Evolutionary conservation across 768 basidiomycete genomes (phyloP), one percentile per base, ranked within the genome.

Genomic region (Termitomyces sp.): DNA sequence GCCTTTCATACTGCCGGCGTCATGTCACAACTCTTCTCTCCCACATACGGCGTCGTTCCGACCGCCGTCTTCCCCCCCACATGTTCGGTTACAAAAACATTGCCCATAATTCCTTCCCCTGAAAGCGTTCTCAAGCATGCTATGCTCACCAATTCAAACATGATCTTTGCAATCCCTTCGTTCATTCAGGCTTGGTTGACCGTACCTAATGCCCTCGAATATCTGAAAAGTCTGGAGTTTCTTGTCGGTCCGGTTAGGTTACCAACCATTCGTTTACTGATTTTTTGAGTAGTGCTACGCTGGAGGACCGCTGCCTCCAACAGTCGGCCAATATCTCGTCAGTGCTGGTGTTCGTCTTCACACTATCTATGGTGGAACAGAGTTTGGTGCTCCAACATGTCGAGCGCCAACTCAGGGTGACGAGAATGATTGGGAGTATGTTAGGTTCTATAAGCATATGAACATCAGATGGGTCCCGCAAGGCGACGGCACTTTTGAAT

Each of bases 101-200:
- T 64, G 8, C 76, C 76, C 0, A 60, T 72, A 16, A 60, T 71
- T 33, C 71, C 75, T 0, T 70, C 73, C 1, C 62, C 72, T 13
- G 65, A 70, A 6, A 76, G 72, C 49, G 60, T 73, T 32, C 35
- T 76, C 5, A 62, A 70, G 6, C 62, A 65, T 24, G 56, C 69
- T 2, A 64, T 62, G 14, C 53, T 54, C n/a, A 67, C 63, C 0
- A 55, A 66, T 5, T 67, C 62, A 20, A 64, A 65, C 16, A 22
- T 46, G 3, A 40, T 75, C 0, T 54, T 68, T 38, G 66, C 56
- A 0, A 65, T 74, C 8, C 73, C 74, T 0, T 10, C 68, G 0
- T 60, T 72, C 24, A 54, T 76, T 0, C 65, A 70, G 43, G 58
- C 63, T 36, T 72, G 74, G 68, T 59, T 60, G 1, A 41, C 7